A percentile compares a stretch with the other conserved stretches of the same genome.
Evolutionary conservation across 306 rosid species (phyloP).

Genomic region (Glycine soja): DNA sequence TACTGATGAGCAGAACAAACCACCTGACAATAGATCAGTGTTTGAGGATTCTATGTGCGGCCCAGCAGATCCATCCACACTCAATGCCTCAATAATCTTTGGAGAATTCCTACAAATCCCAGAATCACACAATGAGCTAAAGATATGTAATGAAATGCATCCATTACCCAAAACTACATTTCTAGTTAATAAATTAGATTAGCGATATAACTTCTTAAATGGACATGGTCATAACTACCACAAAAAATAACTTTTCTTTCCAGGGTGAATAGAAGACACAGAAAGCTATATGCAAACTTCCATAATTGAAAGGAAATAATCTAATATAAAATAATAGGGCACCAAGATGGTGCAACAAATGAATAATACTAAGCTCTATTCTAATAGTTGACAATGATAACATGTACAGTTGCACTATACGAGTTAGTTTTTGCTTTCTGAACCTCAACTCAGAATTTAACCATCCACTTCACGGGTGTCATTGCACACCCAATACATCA

Average conservation of each 20-base stretch:
- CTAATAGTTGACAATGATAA: neutral
- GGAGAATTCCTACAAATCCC: constrained; percentile 75
- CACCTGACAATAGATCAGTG: constrained; percentile 74
- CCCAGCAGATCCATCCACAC: constrained; percentile 88
- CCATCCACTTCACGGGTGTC: constrained; percentile 14
- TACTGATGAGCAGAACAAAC: constrained; percentile 38
- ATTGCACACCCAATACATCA: neutral
- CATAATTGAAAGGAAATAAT: neutral
- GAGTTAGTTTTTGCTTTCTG: constrained; percentile 8
- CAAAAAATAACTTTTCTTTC: neutral
- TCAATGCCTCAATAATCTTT: constrained; percentile 76
- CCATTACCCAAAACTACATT: neutral
- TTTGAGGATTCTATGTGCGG: constrained; percentile 78
- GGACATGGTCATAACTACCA: neutral
- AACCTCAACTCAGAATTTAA: constrained; percentile 1
- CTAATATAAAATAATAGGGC: neutral
- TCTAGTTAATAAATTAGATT: constrained; percentile 1
- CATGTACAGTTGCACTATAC: neutral
- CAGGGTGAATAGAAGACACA: neutral
- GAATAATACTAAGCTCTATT: neutral
- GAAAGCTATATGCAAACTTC: neutral
- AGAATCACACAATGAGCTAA: constrained; percentile 44
- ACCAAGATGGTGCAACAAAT: constrained; percentile 7
- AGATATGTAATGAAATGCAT: constrained; percentile 42
- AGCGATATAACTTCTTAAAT: neutral